Conservation (phyloP, 768 basidiomycete species). For the Gloeostereum incarnatum region DNA sequence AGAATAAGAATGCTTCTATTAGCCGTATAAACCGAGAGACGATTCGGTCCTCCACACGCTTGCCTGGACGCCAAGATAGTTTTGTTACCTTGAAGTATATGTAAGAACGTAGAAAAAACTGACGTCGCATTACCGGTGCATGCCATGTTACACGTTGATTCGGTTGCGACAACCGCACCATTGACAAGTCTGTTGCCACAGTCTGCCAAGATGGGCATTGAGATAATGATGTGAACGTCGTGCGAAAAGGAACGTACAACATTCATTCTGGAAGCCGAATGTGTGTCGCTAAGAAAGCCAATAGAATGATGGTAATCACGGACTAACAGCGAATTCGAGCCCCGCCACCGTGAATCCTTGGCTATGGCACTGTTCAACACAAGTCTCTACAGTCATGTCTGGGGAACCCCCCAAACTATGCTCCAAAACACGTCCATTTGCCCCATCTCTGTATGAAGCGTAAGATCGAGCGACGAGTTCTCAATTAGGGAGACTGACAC, state of each 20-base stretch:
- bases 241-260: not conserved
- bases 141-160: constrained; percentile 57
- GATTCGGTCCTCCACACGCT: constrained; percentile 66
- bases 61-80: constrained; percentile 32
- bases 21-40: constrained; percentile 61
- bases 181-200: constrained; percentile 61
- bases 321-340: no score
- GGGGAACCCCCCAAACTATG: no score
- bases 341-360: no score
- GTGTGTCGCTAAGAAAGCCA: no score
- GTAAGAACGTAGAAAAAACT: constrained; percentile 12
- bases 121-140: constrained; percentile 65
- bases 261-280: no score
- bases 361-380: no score
- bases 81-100: not conserved
- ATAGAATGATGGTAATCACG: no score
- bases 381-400: no score
- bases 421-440: no score
- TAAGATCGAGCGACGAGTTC: no score
- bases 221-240: not conserved
- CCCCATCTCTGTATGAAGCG: no score
- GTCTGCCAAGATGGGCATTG: constrained; percentile 28
- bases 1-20: constrained; percentile 39
- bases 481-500: no score
- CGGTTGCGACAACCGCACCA: constrained; percentile 42